Evolutionary conservation across 169 alveolate genomes (phyloP).

Genomic region (Plasmodium knowlesi): DNA sequence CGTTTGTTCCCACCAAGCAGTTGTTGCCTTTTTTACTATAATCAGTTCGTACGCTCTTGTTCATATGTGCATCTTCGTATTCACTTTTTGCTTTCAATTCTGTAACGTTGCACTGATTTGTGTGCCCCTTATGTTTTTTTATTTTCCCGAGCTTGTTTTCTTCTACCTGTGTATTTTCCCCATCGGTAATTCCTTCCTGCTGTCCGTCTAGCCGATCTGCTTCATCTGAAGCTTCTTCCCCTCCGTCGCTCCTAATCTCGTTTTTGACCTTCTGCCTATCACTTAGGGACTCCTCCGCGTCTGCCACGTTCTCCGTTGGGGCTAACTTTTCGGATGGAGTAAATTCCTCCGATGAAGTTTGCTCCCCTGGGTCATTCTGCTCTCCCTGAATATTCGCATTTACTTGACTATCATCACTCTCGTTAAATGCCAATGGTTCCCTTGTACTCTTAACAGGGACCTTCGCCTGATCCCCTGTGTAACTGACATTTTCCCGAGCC

Average conservation of each 20-base stretch:
- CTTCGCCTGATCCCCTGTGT: background rate
- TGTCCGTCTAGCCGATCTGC: background rate
- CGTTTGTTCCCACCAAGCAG: background rate
- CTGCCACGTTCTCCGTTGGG: background rate
- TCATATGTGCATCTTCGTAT: background rate
- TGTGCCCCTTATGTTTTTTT: background rate
- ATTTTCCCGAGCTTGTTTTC: background rate
- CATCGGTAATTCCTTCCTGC: background rate
- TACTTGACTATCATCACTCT: background rate
- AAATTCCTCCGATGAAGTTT: background rate
- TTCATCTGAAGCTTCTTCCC: background rate
- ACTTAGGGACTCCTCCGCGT: background rate
- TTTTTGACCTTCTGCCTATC: background rate
- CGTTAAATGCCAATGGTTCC: background rate
- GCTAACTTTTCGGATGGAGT: background rate
- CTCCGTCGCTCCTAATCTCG: background rate
- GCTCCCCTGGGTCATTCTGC: background rate
- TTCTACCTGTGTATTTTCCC: background rate
- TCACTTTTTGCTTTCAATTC: constrained; percentile 3
- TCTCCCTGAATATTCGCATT: background rate
- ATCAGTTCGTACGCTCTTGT: background rate
- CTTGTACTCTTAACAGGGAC: background rate
- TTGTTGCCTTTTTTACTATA: background rate
- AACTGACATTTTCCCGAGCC: background rate
- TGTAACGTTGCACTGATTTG: background rate